Conservation (phyloP, 1,139 yeast genomes). For the Saccharomyces hybrid region DNA sequence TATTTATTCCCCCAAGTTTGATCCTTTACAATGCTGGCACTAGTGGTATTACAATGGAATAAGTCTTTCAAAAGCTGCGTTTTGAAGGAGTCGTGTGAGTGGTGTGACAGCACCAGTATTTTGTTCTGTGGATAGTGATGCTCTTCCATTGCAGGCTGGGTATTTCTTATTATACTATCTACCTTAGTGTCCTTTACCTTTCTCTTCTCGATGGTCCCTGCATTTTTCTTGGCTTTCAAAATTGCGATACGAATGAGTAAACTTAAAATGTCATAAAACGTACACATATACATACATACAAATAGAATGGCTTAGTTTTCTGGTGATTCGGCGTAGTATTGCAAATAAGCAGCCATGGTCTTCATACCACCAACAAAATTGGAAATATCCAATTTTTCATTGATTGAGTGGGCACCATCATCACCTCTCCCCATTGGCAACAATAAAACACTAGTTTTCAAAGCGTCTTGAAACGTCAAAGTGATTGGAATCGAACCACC, state of each 20-base stretch:
- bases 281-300: neutral
- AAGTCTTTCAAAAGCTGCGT: neutral
- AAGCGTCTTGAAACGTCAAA: constrained; percentile 77
- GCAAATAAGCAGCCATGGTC: constrained; percentile 88
- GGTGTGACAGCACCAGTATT: neutral
- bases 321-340: constrained; percentile 54
- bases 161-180: neutral
- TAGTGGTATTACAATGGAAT: neutral
- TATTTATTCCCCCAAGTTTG: constrained; percentile 29
- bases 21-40: constrained; percentile 15
- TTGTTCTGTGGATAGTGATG: neutral
- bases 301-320: constrained; percentile 14
- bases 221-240: neutral
- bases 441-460: constrained; percentile 77
- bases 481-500: constrained; percentile 98
- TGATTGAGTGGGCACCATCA: constrained; percentile 97
- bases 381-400: constrained; percentile 82
- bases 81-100: neutral
- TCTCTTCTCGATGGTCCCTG: neutral
- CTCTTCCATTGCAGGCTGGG: neutral
- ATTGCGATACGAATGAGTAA: neutral
- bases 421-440: constrained; percentile 98
- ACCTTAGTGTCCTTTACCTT: neutral
- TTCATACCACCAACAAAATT: constrained; percentile 93
- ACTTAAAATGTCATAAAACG: neutral